Conservation (phyloP, 495 filamentous ascomycete species). For the Beverwykella pulmonaria region DNA sequence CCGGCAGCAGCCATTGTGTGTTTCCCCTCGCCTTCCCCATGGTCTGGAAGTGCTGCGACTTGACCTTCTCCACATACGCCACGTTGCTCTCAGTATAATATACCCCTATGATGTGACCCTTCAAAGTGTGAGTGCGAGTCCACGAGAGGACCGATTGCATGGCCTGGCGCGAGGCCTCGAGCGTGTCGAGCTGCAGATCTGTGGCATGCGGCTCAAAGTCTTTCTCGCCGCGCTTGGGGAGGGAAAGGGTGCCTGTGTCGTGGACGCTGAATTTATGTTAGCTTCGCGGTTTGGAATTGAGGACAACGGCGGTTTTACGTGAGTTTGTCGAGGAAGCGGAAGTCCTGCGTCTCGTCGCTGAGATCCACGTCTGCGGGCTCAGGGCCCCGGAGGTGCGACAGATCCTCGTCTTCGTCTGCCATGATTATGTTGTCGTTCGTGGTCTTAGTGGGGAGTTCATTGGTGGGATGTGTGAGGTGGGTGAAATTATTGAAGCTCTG, state of each 20-base stretch:
- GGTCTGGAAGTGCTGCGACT: conserved; percentile 58
- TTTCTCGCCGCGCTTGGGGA: conserved; percentile 86
- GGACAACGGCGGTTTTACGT: conserved; percentile 51
- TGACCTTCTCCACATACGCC: conserved; percentile 51
- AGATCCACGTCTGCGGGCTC: conserved; percentile 60
- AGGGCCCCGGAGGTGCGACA: conserved; percentile 19
- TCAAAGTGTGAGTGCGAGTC: conserved; percentile 65
- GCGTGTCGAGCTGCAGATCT: conserved; percentile 69
- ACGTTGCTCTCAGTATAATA: conserved; percentile 55
- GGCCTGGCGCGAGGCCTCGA: conserved; percentile 78
- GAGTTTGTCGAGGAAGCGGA: conserved; percentile 68
- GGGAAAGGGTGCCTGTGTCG: conserved; percentile 43
- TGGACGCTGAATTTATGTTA: conserved; percentile 8
- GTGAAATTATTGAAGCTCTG: conserved; percentile 11
- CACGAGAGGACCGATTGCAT: conserved; percentile 86
- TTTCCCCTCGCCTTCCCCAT: conserved; percentile 59
- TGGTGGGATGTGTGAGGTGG: neutral
- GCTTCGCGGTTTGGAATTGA: neutral
- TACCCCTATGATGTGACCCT: conserved; percentile 58
- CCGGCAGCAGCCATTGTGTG: conserved; percentile 78
- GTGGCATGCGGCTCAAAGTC: conserved; percentile 96
- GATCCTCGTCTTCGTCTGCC: conserved; percentile 51
- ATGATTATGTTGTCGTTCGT: conserved; percentile 35
- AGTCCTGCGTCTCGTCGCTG: conserved; percentile 87
- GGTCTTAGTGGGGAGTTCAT: neutral